phyloP scores from a whole-genome alignment of 306 rosid species.

The Cucurbita ficifolia region DNA sequence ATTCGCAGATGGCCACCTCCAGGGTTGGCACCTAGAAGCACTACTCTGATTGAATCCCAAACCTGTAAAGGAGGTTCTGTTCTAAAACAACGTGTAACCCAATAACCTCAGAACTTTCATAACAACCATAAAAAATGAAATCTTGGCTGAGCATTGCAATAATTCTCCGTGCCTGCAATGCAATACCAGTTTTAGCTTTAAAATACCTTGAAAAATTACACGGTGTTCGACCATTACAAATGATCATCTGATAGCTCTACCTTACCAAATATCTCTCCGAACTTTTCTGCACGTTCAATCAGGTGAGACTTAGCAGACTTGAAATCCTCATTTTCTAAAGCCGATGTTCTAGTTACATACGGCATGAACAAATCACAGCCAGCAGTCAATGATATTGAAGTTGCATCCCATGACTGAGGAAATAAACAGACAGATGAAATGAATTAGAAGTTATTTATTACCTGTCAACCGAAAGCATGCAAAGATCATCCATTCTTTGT shows the following conservation, averaged over 20 bases:
- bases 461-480: neutral
- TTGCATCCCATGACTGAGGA: constrained; percentile 69
- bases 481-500: neutral
- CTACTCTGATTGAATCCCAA: constrained; percentile 34
- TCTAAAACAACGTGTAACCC: too few relatives aligned
- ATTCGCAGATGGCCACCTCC: constrained; percentile 67
- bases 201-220: neutral
- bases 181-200: neutral
- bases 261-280: constrained; percentile 85
- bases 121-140: constrained; percentile 81
- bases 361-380: constrained; percentile 88
- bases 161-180: constrained; percentile 66
- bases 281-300: constrained; percentile 95
- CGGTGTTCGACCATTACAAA: neutral
- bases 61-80: constrained; percentile 35
- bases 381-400: constrained; percentile 86
- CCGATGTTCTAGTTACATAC: constrained; percentile 83
- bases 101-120: constrained; percentile 52
- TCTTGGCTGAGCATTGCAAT: constrained; percentile 92
- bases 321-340: constrained; percentile 80
- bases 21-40: constrained; percentile 35
- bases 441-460: too few relatives aligned
- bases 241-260: constrained; percentile 14
- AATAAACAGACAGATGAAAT: neutral
- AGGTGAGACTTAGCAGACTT: constrained; percentile 75